Evolutionary conservation across 768 basidiomycete genomes (phyloP).

Genomic region (Agrocybe praecox): DNA sequence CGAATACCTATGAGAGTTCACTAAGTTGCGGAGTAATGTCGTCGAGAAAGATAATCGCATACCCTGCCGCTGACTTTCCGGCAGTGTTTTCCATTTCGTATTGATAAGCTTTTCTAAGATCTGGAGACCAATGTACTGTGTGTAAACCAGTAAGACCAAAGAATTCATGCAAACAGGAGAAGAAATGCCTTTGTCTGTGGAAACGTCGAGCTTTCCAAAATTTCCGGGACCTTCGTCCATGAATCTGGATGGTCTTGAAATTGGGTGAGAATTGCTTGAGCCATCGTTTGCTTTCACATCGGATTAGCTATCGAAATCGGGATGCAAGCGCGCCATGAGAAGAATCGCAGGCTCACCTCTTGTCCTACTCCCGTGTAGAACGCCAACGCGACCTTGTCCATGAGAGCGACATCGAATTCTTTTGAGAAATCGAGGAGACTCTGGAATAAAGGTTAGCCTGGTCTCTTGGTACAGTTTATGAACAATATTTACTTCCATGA

Average conservation of each 20-base stretch:
- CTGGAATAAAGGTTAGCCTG: constrained; percentile 39
- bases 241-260: constrained; percentile 96
- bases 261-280: constrained; percentile 92
- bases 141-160: constrained; percentile 12
- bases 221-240: constrained; percentile 96
- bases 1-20: constrained; percentile 68
- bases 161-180: constrained; percentile 4
- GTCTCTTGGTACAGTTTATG: constrained; percentile 16
- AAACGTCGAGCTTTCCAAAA: constrained; percentile 83
- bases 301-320: constrained; percentile 23
- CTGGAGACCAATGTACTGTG: constrained; percentile 93
- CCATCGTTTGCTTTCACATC: constrained; percentile 81
- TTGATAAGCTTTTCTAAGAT: constrained; percentile 95
- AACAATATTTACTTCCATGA: constrained; percentile 49
- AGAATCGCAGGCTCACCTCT: constrained; percentile 57
- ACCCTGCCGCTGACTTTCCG: constrained; percentile 93
- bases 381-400: constrained; percentile 93
- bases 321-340: constrained; percentile 7
- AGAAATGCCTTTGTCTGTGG: constrained; percentile 78
- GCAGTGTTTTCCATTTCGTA: constrained; percentile 95
- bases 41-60: constrained; percentile 7
- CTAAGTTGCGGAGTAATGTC: not conserved
- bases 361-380: constrained; percentile 86
- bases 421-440: constrained; percentile 90
- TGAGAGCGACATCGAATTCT: constrained; percentile 89